Evolutionary conservation across 1,284 basidiomycete genomes (phyloP), one percentile per base, ranked within the genome.

Genomic region (Ceratobasidium sp.): DNA sequence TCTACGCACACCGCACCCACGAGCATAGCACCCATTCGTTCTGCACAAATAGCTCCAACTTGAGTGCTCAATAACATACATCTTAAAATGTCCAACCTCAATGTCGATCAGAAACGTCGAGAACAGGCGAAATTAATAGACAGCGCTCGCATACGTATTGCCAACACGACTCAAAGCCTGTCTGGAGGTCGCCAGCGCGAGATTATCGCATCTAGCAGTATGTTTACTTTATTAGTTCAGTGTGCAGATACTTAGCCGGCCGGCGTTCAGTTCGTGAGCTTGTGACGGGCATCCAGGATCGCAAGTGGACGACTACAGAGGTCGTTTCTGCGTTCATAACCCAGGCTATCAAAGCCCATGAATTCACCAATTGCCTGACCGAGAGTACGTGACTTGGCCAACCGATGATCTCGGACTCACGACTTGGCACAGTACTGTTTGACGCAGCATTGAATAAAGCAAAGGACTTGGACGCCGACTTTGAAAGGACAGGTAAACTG

Each of bases 261-360:
- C 25, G 2, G 3, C 15, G 10, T 40, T 25, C 3, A 90, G 90
- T 86, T 8, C 78, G 80, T 3, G 84, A 90, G 72, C 90, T 92
- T 42, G 88, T 89, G 17, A 72, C 80, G 52, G 81, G 75, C 54
- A 90, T 91, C 52, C 76, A 81, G 70, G 78, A 77, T 5, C 82
- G 85, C 8, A 80, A 84, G 77, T 94, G 92, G 91, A 93, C 89
- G 0, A 87, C 92, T 7, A 83, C 82, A 1, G 79, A 84, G 54
- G 89, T 94, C 8, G 77, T 94, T 8, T 85, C 88, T 62, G 90
- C 90, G 31, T 94, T 86, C 78, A 88, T 93, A 70, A 80, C 85
- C 0, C 84, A 87, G 5, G 86, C 92, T 0, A 82, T 80, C 0
- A 77, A 82, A 34, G 88, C 89, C 0, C 91, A 95, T 32, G 78